Evolutionary conservation across 768 basidiomycete genomes (phyloP), one percentile per base, ranked within the genome.

Genomic region (Psilocybe cubensis): DNA sequence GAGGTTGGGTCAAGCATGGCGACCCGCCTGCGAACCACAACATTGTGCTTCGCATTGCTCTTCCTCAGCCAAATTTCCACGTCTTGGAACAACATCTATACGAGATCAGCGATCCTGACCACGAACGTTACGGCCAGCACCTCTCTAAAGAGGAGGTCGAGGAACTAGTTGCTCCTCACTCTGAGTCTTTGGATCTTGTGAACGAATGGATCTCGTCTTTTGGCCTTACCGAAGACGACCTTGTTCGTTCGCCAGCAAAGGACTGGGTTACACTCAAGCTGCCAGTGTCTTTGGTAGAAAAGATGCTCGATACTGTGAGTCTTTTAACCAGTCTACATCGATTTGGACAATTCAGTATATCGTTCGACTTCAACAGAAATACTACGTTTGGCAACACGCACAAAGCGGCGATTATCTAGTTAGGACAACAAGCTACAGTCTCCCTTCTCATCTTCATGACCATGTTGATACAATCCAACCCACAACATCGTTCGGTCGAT

Each of bases 391-490:
- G 73, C 73, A 74, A 27, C 81, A 88, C 61, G 63, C 67, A 3
- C 67, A 68, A 14, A 79, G 71, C 33, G 84, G 80, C 0, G 80
- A 82, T 45, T 73, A 74, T 21, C 68, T 88, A 29, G 75, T 89
- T 41, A 80, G 89, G 62, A 87, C 89, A 2, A 83, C 83, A 3
- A 76, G 75, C 56, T 91, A 88, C 70, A 86, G 83, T 58, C 77
- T 91, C 17, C 89, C 89, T 0, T 74, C 73, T 25, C 61, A 77
- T 47, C 61, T 90, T 25, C 80, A 86, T 59, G 74, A 75, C 1
- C 87, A 90, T 63, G 66, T 90, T 50, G 86, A 89, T 46, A 70
- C 89, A 28, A 73, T 91, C 28, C 85, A 88, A 55, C 89, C 89
- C 0, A 89, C 89, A 0, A 90, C 87, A 1, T 79, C 83, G 68